Evolutionary conservation across 768 basidiomycete species (phyloP).

Genomic region (Baorangia bicolor): DNA sequence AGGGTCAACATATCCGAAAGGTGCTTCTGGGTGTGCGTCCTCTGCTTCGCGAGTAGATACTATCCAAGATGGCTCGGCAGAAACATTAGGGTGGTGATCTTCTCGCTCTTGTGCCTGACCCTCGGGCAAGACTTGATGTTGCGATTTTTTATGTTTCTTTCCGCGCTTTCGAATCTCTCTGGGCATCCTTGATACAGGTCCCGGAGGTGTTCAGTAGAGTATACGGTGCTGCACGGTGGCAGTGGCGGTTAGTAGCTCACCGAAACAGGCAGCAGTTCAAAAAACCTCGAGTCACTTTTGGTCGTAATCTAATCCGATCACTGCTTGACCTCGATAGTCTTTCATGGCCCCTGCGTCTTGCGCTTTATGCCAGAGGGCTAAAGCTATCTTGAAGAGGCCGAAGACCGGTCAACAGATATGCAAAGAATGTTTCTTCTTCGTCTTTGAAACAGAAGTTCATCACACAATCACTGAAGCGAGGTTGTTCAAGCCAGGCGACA

Average conservation of each 20-base stretch:
- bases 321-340: neutral
- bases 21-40: slow-evolving; percentile 61
- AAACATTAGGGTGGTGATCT: slow-evolving; percentile 7
- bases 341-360: slow-evolving; percentile 81
- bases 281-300: neutral
- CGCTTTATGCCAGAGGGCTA: slow-evolving; percentile 67
- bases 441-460: slow-evolving; percentile 98
- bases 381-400: slow-evolving; percentile 89
- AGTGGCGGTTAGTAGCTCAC: neutral
- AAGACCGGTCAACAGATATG: slow-evolving; percentile 99
- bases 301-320: neutral
- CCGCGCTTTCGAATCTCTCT: slow-evolving; percentile 75
- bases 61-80: slow-evolving; percentile 70
- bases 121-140: slow-evolving; percentile 20
- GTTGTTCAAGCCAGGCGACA: slow-evolving; percentile 86
- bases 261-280: slow-evolving; percentile 8
- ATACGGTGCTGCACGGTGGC: neutral
- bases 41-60: slow-evolving; percentile 40
- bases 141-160: slow-evolving; percentile 64
- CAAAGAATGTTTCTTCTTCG: slow-evolving; percentile 92
- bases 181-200: slow-evolving; percentile 48
- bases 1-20: slow-evolving; percentile 86
- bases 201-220: neutral
- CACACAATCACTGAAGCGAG: slow-evolving; percentile 84
- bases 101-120: neutral